phyloP scores from a whole-genome alignment of 2,329 filamentous ascomycete genomes.

The Fusarium sp. region DNA sequence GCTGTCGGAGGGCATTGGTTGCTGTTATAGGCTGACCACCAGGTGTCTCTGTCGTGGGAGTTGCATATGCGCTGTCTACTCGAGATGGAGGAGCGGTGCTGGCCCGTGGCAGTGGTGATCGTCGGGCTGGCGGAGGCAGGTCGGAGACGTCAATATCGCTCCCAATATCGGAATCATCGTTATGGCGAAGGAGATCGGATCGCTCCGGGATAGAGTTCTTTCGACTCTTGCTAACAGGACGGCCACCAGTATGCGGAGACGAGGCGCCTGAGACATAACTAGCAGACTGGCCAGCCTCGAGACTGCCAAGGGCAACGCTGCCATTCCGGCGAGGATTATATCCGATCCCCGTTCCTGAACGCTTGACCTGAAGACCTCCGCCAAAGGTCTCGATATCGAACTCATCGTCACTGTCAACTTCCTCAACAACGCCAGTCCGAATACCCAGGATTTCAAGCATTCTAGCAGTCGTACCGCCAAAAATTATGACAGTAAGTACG shows the following conservation, averaged over 20 bases:
- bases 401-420: conserved; percentile 97
- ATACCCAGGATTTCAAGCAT: conserved; percentile 99
- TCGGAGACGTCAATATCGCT: conserved; percentile 74
- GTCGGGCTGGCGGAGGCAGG: conserved; percentile 68
- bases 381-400: conserved; percentile 90
- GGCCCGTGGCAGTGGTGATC: conserved; percentile 49
- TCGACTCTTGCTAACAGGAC: conserved; percentile 61
- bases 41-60: conserved; percentile 44
- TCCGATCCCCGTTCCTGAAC: conserved; percentile 78
- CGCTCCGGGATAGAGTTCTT: conserved; percentile 63
- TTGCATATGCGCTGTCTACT: conserved; percentile 44
- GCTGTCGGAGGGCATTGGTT: conserved; percentile 78
- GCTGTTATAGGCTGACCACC: conserved; percentile 67
- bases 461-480: conserved; percentile 93
- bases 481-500: conserved; percentile 97
- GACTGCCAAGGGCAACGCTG: conserved; percentile 65
- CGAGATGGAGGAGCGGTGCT: conserved; percentile 40
- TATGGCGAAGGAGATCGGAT: conserved; percentile 63
- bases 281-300: conserved; percentile 53
- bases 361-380: conserved; percentile 81
- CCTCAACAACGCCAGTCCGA: conserved; percentile 93
- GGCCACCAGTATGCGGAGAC: conserved; percentile 56
- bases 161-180: conserved; percentile 66
- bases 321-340: conserved; percentile 76
- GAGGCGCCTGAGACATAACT: conserved; percentile 65